These are phyloP conservation scores for Boletus pseudo-olivaceus DNA, from an alignment of 768 basidiomycete genomes.

Conservation along the genomic window DNA sequence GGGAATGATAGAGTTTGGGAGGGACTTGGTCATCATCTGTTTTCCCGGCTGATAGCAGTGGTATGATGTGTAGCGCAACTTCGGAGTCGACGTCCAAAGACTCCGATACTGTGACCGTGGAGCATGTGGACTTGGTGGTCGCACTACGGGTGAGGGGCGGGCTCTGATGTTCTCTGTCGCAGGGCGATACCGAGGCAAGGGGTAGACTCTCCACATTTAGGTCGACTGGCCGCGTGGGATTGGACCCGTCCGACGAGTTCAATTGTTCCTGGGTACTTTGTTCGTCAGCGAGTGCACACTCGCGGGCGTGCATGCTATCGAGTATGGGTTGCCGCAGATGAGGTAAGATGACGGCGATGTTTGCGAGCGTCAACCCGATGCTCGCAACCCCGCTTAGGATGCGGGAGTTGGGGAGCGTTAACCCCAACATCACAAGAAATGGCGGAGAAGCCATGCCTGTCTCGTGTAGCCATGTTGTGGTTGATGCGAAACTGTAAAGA, in stretches of 20 bases:
- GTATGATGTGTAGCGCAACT: background rate
- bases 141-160: background rate
- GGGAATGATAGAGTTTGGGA: background rate
- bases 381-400: constrained; percentile 23
- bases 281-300: background rate
- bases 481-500: constrained; percentile 25
- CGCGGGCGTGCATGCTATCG: constrained; percentile 5
- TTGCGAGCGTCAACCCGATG: constrained; percentile 24
- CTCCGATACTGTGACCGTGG: background rate
- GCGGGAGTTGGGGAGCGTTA: constrained; percentile 27
- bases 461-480: constrained; percentile 19
- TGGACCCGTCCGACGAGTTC: background rate
- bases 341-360: constrained; percentile 24
- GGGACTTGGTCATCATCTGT: background rate
- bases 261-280: background rate
- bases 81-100: background rate
- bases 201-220: background rate
- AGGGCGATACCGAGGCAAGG: background rate
- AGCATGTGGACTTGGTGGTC: background rate
- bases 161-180: background rate
- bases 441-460: constrained; percentile 25
- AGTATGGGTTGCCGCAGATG: constrained; percentile 21
- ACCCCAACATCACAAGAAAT: constrained; percentile 19
- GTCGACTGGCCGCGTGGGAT: background rate
- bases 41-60: background rate